These are phyloP conservation scores for Teunomyces aglyptinius DNA, from an alignment of 805 yeast species.

Conservation along the genomic window DNA sequence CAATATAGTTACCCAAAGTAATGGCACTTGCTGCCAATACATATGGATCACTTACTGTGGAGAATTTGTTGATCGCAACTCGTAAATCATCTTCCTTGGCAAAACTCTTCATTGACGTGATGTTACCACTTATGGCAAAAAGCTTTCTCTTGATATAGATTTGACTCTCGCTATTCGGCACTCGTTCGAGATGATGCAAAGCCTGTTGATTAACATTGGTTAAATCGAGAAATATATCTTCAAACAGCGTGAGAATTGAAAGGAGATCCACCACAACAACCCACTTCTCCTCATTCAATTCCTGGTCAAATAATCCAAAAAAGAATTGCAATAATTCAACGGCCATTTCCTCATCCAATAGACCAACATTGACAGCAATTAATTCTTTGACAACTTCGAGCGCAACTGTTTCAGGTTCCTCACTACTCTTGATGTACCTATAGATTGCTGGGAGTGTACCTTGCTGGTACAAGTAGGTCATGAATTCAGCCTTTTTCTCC, in stretches of 20 bases:
- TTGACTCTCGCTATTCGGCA: constrained; percentile 5
- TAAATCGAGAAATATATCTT: constrained; percentile 3
- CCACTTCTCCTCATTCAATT: constrained; percentile 1
- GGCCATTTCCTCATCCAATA: neutral
- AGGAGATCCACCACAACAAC: constrained; percentile 2
- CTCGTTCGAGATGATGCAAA: constrained; percentile 1
- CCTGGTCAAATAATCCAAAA: neutral
- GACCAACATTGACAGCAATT: constrained; percentile 1
- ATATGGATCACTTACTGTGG: constrained; percentile 19
- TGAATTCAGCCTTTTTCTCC: constrained; percentile 14
- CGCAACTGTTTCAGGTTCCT: constrained; percentile 6
- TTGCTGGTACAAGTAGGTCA: constrained; percentile 12
- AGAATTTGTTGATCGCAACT: constrained; percentile 13
- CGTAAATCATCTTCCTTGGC: constrained; percentile 19
- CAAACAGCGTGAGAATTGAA: constrained; percentile 1
- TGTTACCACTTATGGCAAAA: constrained; percentile 34
- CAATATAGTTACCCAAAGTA: constrained; percentile 36
- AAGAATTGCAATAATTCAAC: neutral
- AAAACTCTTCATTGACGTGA: constrained; percentile 32
- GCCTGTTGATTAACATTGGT: constrained; percentile 5
- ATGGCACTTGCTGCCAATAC: constrained; percentile 29
- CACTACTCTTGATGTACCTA: constrained; percentile 1
- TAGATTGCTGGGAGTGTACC: neutral
- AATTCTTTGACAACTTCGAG: constrained; percentile 7
- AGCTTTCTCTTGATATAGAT: constrained; percentile 23